These are phyloP conservation scores for Ceraceosorus guamensis DNA, from an alignment of 1,284 basidiomycete species.

Conservation along the genomic window DNA sequence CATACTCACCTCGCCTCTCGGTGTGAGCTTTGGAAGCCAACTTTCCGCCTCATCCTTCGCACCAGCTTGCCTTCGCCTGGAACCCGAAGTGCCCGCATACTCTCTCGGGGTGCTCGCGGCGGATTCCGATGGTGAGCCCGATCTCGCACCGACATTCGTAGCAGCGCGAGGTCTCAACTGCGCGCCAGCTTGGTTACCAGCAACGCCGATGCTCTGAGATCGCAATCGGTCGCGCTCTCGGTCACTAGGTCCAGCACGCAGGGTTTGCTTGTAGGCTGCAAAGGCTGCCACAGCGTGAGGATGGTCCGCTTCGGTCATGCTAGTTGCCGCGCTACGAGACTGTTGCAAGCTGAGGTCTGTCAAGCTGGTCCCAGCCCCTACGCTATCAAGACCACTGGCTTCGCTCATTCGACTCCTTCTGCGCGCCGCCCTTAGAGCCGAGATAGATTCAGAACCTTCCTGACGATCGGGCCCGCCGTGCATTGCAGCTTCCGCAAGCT, in stretches of 20 bases:
- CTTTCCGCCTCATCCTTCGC: constrained; percentile 33
- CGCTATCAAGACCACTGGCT: background rate
- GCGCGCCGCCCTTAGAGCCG: background rate
- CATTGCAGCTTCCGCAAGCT: constrained; percentile 37
- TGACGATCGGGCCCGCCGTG: background rate
- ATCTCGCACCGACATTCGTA: background rate
- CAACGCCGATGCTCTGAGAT: background rate
- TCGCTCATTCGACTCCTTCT: background rate
- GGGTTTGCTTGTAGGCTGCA: too few species aligned
- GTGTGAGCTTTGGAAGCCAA: constrained; percentile 51
- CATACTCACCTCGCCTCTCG: constrained; percentile 50
- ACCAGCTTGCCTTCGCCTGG: background rate
- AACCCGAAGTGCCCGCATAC: background rate
- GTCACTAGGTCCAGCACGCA: background rate
- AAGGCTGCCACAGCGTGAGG: too few species aligned
- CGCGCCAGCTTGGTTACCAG: background rate
- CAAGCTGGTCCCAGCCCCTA: background rate
- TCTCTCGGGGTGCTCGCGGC: background rate
- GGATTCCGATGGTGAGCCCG: too few species aligned
- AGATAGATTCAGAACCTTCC: constrained; percentile 1
- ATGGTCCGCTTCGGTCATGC: too few species aligned
- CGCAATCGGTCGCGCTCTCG: background rate
- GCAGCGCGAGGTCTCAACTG: background rate
- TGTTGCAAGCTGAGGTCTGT: too few species aligned
- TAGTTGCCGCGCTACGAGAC: too few species aligned